phyloP scores from a whole-genome alignment of 257 asterid genomes.

The Verbena officinalis region DNA sequence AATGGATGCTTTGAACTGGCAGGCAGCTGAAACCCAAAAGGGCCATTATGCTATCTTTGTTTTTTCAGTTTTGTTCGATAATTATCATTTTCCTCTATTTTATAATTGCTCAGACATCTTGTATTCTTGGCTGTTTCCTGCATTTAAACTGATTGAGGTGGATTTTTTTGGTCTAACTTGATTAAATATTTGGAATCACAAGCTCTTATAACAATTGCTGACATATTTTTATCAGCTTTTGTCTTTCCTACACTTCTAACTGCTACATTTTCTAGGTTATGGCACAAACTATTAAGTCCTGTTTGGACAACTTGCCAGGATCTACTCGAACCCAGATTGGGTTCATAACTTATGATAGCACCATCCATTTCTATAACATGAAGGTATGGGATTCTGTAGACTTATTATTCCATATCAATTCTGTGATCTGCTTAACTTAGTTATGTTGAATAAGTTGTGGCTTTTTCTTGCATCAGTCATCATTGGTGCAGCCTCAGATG shows the following conservation, averaged over 20 bases:
- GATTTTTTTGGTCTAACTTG: constrained; percentile 17
- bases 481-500: constrained; percentile 87
- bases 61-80: neutral
- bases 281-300: constrained; percentile 86
- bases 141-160: neutral
- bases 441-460: constrained; percentile 27
- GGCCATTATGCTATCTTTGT: constrained; percentile 9
- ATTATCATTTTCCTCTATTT: constrained; percentile 3
- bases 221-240: constrained; percentile 23
- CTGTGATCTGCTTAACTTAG: constrained; percentile 19
- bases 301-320: constrained; percentile 91
- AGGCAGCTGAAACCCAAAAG: constrained; percentile 9
- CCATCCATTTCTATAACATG: constrained; percentile 92
- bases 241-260: neutral
- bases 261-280: constrained; percentile 60
- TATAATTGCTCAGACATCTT: constrained; percentile 20
- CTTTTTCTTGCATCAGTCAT: constrained; percentile 64
- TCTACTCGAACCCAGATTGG: constrained; percentile 93
- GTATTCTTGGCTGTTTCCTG: constrained; percentile 17
- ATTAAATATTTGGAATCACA: constrained; percentile 9
- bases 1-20: constrained; percentile 13
- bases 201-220: constrained; percentile 9
- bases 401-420: constrained; percentile 26
- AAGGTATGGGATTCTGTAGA: constrained; percentile 55
- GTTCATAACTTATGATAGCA: constrained; percentile 93